Evolutionary conservation across 495 filamentous ascomycete genomes (phyloP).

Genomic region (Xylaria telfairii): DNA sequence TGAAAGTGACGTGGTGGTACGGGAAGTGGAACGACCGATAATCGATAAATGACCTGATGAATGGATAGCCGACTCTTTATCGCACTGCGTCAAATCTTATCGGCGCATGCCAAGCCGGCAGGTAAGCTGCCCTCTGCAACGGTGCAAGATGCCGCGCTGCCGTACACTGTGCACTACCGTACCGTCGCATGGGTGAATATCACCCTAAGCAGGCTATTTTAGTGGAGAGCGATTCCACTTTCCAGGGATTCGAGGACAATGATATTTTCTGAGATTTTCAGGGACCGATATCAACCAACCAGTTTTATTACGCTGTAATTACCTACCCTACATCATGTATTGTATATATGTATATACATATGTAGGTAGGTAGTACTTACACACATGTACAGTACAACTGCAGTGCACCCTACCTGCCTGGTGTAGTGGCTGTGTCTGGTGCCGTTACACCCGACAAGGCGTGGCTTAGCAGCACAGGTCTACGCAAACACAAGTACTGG

Average conservation of each 20-base stretch:
- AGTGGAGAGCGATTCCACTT: constrained; percentile 12
- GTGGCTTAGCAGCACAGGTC: constrained; percentile 26
- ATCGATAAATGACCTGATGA: constrained; percentile 23
- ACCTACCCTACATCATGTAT: background rate
- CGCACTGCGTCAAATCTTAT: constrained; percentile 1
- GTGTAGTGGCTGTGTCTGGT: constrained; percentile 15
- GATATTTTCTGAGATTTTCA: constrained; percentile 4
- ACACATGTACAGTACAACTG: background rate
- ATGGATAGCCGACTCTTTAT: constrained; percentile 2
- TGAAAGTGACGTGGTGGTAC: constrained; percentile 23
- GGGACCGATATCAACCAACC: constrained; percentile 1
- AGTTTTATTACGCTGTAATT: background rate
- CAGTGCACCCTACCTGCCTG: background rate
- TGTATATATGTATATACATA: no score
- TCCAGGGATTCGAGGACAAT: constrained; percentile 7
- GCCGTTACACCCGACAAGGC: constrained; percentile 32
- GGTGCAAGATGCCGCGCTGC: background rate
- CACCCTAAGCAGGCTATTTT: constrained; percentile 10
- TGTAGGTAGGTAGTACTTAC: no score
- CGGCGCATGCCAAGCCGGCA: constrained; percentile 22
- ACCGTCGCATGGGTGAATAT: no score
- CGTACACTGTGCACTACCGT: no score
- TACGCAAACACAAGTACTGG: constrained; percentile 18
- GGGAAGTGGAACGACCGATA: constrained; percentile 23
- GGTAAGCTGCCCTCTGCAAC: background rate